Base-by-base conservation (phyloP, 306 rosid species). In the Medicago ruthenica region DNA sequence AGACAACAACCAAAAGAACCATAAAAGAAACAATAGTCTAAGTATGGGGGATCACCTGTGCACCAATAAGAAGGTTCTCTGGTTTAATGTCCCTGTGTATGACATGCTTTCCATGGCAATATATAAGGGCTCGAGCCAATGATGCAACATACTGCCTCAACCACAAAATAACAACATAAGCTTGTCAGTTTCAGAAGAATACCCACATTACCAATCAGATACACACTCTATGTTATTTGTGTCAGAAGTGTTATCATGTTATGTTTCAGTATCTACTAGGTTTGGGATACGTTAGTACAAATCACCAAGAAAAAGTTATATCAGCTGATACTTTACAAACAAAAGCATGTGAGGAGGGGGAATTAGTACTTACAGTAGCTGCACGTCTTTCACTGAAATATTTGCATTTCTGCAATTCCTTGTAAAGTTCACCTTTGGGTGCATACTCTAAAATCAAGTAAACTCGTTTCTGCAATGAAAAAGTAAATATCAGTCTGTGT, bases 21-120 rank as follows among this genome's bases (percentile, higher is more conserved):
- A 13, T 3, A 54, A 41, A 78, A 77, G 53, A 67, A 61, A 45
- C 22, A 58, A 44, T 11, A 54, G 84, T 73, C 67, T n/a, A 71
- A 77, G 76, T 51, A 36, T 45, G 18, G 60, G 39, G 16, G 76
- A 71, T 80, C 55, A 96, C 99, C 97, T 96, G 98, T 44, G 96
- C 85, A 69, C 99, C 98, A 74, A 96, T 80, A 6, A 96, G 90
- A 75, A 96, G 99, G 83, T 96, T 96, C 73, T 96, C 99, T 36
- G 99, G 99, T 82, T 96, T 96, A 72, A 92, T 96, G 71, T 96
- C 99, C 84, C 99, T 87, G 62, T 92, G 99, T 63, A 96, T 96
- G 68, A 96, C 99, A 67, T 96, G 99, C 85, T 96, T 96, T 83
- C 99, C 99, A 76, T 96, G 99, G 76, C 99, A 96, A 85, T 96